Percentiles rank a stretch among this genome's conserved stretches.
Evolutionary conservation across 495 filamentous ascomycete species (phyloP).

Genomic region (Aspergillus haitiensis): DNA sequence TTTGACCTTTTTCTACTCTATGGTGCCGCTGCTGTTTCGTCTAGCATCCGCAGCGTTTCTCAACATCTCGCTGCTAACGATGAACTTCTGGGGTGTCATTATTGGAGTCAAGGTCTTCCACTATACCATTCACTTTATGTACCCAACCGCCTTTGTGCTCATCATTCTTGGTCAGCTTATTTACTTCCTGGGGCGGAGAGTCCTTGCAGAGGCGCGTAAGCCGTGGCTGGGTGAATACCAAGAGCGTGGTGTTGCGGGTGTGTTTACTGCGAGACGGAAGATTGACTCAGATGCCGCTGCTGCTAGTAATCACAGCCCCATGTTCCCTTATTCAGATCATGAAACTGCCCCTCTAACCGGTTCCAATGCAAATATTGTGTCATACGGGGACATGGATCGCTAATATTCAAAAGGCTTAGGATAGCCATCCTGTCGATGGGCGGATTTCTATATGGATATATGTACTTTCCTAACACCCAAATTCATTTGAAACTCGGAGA

Average conservation of each 20-base stretch:
- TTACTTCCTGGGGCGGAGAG: slow-evolving; percentile 76
- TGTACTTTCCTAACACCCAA: too few species aligned
- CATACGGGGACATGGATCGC: too few species aligned
- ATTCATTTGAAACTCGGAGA: too few species aligned
- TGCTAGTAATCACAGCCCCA: slow-evolving; percentile 4
- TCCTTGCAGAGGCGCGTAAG: slow-evolving; percentile 85
- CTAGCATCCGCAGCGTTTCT: slow-evolving; percentile 92
- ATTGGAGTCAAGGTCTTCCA: slow-evolving; percentile 87
- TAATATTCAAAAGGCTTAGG: too few species aligned
- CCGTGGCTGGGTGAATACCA: slow-evolving; percentile 90
- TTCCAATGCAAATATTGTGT: too few species aligned
- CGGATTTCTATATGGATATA: too few species aligned
- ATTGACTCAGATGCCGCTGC: slow-evolving; percentile 45
- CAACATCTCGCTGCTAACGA: slow-evolving; percentile 90
- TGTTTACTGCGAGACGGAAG: slow-evolving; percentile 86
- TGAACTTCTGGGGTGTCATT: slow-evolving; percentile 94
- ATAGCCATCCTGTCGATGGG: too few species aligned
- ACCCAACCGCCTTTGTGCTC: slow-evolving; percentile 90
- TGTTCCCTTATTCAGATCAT: neutral
- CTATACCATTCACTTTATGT: slow-evolving; percentile 79
- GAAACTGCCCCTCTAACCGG: neutral
- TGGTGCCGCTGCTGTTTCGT: slow-evolving; percentile 83
- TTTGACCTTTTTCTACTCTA: slow-evolving; percentile 79
- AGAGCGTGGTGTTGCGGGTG: slow-evolving; percentile 73
- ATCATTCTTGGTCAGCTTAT: slow-evolving; percentile 81